phyloP scores from a whole-genome alignment of 257 asterid genomes.

The Penstemon newberryi region DNA sequence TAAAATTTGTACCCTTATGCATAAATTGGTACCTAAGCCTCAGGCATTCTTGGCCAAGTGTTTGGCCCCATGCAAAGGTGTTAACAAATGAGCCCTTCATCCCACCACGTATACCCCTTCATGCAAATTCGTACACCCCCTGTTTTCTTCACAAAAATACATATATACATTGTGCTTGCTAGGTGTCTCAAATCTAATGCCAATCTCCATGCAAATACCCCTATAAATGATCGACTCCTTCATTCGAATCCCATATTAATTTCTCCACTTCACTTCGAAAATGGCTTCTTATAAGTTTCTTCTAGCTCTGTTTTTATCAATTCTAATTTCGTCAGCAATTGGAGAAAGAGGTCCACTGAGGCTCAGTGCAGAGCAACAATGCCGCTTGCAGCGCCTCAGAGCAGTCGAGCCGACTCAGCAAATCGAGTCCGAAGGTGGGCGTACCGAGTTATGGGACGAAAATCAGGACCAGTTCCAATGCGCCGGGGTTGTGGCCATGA shows the following conservation, averaged over 20 bases:
- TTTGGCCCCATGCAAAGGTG: constrained; percentile 36
- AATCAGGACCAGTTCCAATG: constrained; percentile 59
- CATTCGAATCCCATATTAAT: not conserved
- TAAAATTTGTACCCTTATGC: constrained; percentile 19
- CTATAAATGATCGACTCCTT: constrained; percentile 34
- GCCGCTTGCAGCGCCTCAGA: constrained; percentile 54
- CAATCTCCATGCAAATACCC: constrained; percentile 41
- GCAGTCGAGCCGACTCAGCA: constrained; percentile 42
- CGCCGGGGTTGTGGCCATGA: constrained; percentile 60
- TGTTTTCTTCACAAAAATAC: constrained; percentile 15
- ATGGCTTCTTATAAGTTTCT: constrained; percentile 41
- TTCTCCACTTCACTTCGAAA: not conserved
- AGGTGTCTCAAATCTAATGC: constrained; percentile 38
- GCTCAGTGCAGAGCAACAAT: constrained; percentile 54
- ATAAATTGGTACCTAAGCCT: not conserved
- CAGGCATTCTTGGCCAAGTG: constrained; percentile 43
- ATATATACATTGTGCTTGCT: constrained; percentile 22
- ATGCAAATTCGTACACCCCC: not conserved
- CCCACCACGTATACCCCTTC: constrained; percentile 40
- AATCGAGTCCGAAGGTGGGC: constrained; percentile 59
- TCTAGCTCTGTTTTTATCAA: constrained; percentile 31
- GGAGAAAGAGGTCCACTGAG: constrained; percentile 24
- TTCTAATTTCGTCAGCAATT: constrained; percentile 32
- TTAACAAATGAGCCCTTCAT: constrained; percentile 23
- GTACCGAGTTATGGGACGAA: constrained; percentile 63